phyloP scores from a whole-genome alignment of 2,329 filamentous ascomycete genomes.

The Chrysoporthe puriensis region DNA sequence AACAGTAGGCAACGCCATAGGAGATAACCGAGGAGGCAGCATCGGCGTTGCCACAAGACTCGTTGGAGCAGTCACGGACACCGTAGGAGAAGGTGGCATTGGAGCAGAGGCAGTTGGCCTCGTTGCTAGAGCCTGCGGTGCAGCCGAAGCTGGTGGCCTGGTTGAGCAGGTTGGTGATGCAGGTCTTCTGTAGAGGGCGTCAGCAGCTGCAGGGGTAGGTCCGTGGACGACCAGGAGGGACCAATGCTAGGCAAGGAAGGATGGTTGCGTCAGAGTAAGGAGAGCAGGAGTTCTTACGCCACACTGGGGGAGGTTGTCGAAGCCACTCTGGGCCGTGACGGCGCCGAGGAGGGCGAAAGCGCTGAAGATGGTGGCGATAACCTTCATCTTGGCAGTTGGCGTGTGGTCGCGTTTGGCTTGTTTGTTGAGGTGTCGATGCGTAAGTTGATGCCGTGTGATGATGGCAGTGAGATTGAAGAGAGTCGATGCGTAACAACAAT shows the following conservation, averaged over 20 bases:
- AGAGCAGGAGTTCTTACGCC: constrained; percentile 50
- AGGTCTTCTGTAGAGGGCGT: constrained; percentile 45
- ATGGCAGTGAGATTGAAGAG: constrained; percentile 20
- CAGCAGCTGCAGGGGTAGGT: not conserved
- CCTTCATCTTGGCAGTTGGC: constrained; percentile 54
- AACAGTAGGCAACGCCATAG: constrained; percentile 47
- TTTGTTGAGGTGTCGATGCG: not conserved
- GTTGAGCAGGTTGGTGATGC: constrained; percentile 55
- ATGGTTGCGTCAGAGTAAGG: not conserved
- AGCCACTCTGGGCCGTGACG: constrained; percentile 44
- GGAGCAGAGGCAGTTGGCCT: constrained; percentile 51
- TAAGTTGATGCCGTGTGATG: constrained; percentile 24
- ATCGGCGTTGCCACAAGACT: constrained; percentile 43
- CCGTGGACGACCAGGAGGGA: not conserved
- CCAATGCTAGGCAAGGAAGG: constrained; percentile 12
- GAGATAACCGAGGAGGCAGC: constrained; percentile 43
- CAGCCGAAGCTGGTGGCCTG: constrained; percentile 53
- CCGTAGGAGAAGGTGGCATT: constrained; percentile 53
- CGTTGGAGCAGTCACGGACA: constrained; percentile 54
- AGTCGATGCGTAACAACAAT: constrained; percentile 24
- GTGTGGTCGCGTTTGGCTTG: not conserved
- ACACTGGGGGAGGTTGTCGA: constrained; percentile 50
- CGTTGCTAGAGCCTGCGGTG: constrained; percentile 34
- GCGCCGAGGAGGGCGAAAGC: constrained; percentile 46
- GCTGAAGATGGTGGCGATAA: constrained; percentile 44